Conservation (phyloP, 169 alveolate species). For the Babesia gibsoni region DNA sequence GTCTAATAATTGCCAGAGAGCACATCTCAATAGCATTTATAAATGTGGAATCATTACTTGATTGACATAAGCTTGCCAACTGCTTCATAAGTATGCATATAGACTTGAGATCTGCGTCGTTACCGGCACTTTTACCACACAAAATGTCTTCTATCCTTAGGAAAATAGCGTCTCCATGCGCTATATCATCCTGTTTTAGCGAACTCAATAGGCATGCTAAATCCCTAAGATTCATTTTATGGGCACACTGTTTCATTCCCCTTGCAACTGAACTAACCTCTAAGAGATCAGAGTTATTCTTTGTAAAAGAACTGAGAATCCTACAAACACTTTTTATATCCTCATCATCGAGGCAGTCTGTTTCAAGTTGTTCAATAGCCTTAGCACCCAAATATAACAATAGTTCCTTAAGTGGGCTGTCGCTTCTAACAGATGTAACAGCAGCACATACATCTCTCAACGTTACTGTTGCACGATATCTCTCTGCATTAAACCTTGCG, state of each 20-base stretch:
- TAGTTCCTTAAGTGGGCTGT: neutral
- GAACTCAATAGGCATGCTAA: neutral
- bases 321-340: conserved; percentile 24
- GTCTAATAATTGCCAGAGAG: neutral
- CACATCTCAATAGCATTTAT: neutral
- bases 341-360: neutral
- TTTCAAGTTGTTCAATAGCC: neutral
- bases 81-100: neutral
- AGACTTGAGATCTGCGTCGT: neutral
- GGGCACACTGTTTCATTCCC: neutral
- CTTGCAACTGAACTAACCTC: neutral
- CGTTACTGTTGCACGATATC: neutral
- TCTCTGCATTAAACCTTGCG: neutral
- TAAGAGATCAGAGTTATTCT: neutral
- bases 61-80: neutral
- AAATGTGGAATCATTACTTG: neutral
- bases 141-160: neutral
- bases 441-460: conserved; percentile 20
- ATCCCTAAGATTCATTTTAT: conserved; percentile 4
- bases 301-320: neutral
- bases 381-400: neutral
- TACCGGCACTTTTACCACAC: neutral
- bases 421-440: neutral
- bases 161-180: neutral
- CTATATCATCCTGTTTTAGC: neutral